Base-by-base conservation (phyloP, 1,284 basidiomycete species). In the Testicularia cyperi region DNA sequence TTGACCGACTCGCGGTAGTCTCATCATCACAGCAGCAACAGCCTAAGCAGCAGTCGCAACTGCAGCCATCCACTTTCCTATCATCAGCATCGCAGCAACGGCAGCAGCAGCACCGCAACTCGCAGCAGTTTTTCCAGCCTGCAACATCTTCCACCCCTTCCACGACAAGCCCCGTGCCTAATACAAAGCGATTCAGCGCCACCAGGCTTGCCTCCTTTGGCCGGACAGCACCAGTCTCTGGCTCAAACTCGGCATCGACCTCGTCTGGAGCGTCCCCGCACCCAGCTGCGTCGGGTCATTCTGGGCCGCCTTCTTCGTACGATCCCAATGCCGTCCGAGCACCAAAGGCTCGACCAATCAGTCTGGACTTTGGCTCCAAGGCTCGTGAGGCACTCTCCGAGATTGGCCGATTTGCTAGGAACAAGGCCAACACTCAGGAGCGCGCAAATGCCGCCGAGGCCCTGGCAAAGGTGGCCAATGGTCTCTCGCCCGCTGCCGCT, bases 311-410 rank as follows among this genome's bases (percentile, higher is more conserved):
- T 19, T 41, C 53, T 12, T 44, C 53, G 13, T 40, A 44, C n/a
- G 7, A 23, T 32, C 41, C 15, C 31, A 31, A 15, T 31, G 8
- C 30, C 7, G 14, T 8, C 8, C 30, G 30, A 9, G 9, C 30
- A 7, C 9, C 30, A 9, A 20, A 22, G 33, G 9, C 42, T 5
- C 25, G 46, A 19, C 56, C 49, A 9, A 36, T 51, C 22, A 65
- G 51, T 23, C 46, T 42, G 15, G 62, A 54, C 28, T 41, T 65
- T 15, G 40, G 46, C 7, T 49, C 49, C 20, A 43, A 39, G 22
- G 47, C 62, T 13, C 27, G 40, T 16, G 62, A 58, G 19, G 62
- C 56, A 3, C 30, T 65, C 34, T 45, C 18, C 36, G 55, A 58
- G n/a, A 43, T 58, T 10, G 51, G 49, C 5, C 44, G 44, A 8